phyloP scores from a whole-genome alignment of 768 basidiomycete genomes.

The Termitomyces heimii region DNA sequence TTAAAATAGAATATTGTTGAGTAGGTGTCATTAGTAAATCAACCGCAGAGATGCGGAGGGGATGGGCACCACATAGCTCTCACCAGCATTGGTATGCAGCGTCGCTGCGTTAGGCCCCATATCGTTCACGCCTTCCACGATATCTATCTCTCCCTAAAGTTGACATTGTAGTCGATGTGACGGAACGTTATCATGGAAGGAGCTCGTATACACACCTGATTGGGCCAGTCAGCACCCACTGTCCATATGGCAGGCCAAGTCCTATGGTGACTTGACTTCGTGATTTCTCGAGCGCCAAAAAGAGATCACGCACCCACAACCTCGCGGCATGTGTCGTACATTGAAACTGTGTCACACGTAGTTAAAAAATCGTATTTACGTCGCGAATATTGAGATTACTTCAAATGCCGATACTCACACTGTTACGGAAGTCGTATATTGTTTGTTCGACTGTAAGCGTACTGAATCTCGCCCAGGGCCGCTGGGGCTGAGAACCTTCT shows the following conservation, averaged over 20 bases:
- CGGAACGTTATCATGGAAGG: not conserved
- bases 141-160: slow-evolving; percentile 41
- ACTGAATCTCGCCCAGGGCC: slow-evolving; percentile 58
- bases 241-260: slow-evolving; percentile 56
- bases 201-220: slow-evolving; percentile 19
- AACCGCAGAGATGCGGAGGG: slow-evolving; percentile 33
- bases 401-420: slow-evolving; percentile 27
- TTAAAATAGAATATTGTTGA: slow-evolving; percentile 3
- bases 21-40: not conserved
- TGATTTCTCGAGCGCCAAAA: not conserved
- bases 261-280: slow-evolving; percentile 10
- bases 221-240: slow-evolving; percentile 42
- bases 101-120: slow-evolving; percentile 31
- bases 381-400: not conserved
- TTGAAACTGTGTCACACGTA: slow-evolving; percentile 31
- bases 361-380: not conserved
- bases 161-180: slow-evolving; percentile 7
- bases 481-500: slow-evolving; percentile 36
- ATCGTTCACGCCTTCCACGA: slow-evolving; percentile 37
- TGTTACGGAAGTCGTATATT: slow-evolving; percentile 46
- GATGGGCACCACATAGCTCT: slow-evolving; percentile 36
- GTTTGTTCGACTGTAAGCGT: slow-evolving; percentile 47
- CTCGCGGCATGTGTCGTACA: slow-evolving; percentile 54
- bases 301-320: slow-evolving; percentile 39
- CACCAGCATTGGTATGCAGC: slow-evolving; percentile 32